Conservation (phyloP, 2,329 filamentous ascomycete genomes). For the Colletotrichum higginsianum region DNA sequence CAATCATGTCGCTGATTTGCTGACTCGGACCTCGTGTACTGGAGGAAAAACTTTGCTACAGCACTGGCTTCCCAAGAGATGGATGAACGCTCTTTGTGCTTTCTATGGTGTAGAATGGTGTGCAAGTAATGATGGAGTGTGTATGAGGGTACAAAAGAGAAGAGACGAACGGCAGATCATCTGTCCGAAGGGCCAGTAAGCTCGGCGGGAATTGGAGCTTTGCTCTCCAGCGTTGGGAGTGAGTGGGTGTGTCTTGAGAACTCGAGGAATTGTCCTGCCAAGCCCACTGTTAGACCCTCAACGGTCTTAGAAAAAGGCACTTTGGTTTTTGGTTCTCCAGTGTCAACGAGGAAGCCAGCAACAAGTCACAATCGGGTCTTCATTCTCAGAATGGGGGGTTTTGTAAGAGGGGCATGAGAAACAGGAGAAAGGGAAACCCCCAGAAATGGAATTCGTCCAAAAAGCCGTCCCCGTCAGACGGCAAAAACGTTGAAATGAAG, state of each 20-base stretch:
- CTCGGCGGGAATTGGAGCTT: not conserved
- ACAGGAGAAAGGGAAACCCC: not conserved
- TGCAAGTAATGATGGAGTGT: not conserved
- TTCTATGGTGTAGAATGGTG: no score
- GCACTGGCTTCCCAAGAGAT: not conserved
- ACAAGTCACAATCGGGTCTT: slow-evolving; percentile 27
- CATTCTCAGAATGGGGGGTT: slow-evolving; percentile 17
- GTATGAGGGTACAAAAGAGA: not conserved
- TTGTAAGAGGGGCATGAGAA: not conserved
- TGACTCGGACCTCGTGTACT: not conserved
- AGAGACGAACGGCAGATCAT: not conserved
- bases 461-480: not conserved
- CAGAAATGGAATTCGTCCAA: not conserved
- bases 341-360: not conserved
- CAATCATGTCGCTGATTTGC: not conserved
- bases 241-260: not conserved
- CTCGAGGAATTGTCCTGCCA: slow-evolving; percentile 1
- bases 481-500: not conserved
- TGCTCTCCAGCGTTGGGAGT: not conserved
- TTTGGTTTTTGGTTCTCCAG: not conserved
- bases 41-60: no score
- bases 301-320: not conserved
- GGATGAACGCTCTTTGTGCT: not conserved
- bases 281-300: not conserved
- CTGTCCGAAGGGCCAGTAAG: not conserved